These are phyloP conservation scores for Kodamaea laetipori DNA, from an alignment of 805 yeast genomes.

Conservation along the genomic window DNA sequence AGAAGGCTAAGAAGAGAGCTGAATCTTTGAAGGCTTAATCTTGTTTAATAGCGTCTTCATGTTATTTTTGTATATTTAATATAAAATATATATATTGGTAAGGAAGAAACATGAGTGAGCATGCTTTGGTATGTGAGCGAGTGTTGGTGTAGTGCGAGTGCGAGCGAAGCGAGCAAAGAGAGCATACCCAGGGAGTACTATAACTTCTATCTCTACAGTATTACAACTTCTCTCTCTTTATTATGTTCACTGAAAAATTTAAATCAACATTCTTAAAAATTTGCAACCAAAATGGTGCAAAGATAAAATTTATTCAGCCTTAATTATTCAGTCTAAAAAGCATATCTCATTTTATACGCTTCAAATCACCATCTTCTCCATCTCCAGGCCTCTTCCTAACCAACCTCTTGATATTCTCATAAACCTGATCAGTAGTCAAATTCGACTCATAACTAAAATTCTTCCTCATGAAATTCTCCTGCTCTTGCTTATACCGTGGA, in stretches of 20 bases:
- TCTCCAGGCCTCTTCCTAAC: slow-evolving; percentile 17
- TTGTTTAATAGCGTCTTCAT: slow-evolving; percentile 10
- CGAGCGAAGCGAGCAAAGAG: too few relatives aligned
- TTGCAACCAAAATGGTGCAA: too few relatives aligned
- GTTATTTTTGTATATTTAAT: slow-evolving; percentile 28
- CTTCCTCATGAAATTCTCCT: slow-evolving; percentile 59
- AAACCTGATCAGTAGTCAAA: slow-evolving; percentile 58
- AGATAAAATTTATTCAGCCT: too few relatives aligned
- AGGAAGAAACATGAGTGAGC: not conserved
- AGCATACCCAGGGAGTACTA: too few relatives aligned
- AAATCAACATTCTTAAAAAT: too few relatives aligned
- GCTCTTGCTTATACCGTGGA: slow-evolving; percentile 74
- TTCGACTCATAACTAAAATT: slow-evolving; percentile 51
- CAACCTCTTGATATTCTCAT: slow-evolving; percentile 54
- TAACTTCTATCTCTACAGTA: too few relatives aligned
- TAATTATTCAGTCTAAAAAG: too few relatives aligned
- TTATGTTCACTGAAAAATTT: too few relatives aligned
- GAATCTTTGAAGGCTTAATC: slow-evolving; percentile 91
- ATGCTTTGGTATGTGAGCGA: too few relatives aligned
- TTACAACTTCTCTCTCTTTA: too few relatives aligned
- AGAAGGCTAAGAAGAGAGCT: slow-evolving; percentile 99
- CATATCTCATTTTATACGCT: slow-evolving; percentile 4
- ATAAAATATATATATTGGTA: slow-evolving; percentile 14
- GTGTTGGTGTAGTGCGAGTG: not conserved
- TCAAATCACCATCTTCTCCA: slow-evolving; percentile 7